Percentiles rank a stretch among this genome's conserved stretches.
These are phyloP conservation scores for Baorangia bicolor DNA, from an alignment of 768 basidiomycete genomes.

Conservation along the genomic window DNA sequence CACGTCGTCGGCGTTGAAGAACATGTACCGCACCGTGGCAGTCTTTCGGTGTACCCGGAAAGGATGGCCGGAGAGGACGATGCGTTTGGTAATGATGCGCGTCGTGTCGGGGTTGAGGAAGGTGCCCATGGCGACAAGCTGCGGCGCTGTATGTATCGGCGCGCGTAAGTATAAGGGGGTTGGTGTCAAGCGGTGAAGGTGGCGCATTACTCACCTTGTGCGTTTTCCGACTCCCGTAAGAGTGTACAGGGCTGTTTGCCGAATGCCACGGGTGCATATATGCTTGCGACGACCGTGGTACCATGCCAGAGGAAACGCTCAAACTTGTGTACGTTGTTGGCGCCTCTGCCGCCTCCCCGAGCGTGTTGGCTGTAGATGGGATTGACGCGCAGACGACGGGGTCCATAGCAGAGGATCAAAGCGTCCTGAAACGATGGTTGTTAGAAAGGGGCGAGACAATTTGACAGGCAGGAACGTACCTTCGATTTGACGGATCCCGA, in stretches of 20 bases:
- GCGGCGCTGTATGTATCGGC: slow-evolving; percentile 48
- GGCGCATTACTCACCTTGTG: slow-evolving; percentile 49
- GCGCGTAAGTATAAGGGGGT: not conserved
- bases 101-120: slow-evolving; percentile 90
- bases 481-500: slow-evolving; percentile 87
- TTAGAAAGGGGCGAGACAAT: not conserved
- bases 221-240: slow-evolving; percentile 65
- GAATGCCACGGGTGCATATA: slow-evolving; percentile 86
- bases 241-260: slow-evolving; percentile 77
- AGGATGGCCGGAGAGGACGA: slow-evolving; percentile 93
- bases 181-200: not conserved
- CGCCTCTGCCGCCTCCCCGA: slow-evolving; percentile 83
- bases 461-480: slow-evolving; percentile 38
- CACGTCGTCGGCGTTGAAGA: slow-evolving; percentile 94
- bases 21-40: slow-evolving; percentile 97
- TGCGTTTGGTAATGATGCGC: slow-evolving; percentile 88
- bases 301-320: slow-evolving; percentile 89
- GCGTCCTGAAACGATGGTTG: slow-evolving; percentile 59
- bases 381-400: slow-evolving; percentile 78
- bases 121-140: slow-evolving; percentile 86
- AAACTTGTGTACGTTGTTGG: slow-evolving; percentile 97
- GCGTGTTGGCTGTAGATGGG: slow-evolving; percentile 94
- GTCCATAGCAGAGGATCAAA: slow-evolving; percentile 84
- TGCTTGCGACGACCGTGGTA: slow-evolving; percentile 76
- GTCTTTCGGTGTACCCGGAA: slow-evolving; percentile 97